Evolutionary conservation across 73 alveolate genomes (phyloP), one percentile per base, ranked within the genome.

Genomic region (Durusdinium trenchii): DNA sequence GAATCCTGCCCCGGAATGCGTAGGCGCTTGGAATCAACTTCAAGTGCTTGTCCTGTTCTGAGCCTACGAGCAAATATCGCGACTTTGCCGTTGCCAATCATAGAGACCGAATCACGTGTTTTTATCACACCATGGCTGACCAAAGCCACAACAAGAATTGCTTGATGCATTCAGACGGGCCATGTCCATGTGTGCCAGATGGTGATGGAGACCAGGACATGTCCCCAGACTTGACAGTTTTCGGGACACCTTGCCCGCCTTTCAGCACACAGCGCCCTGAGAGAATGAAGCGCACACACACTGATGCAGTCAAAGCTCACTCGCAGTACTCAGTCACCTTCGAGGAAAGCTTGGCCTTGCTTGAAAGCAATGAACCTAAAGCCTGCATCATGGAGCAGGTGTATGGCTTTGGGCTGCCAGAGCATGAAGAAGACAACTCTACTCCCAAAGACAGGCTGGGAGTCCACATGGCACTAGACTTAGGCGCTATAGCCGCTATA

Each of bases 331-430:
- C 38, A 38, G 83, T 71, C 46, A 71, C 83, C 35, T 71, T 71
- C 6, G 51, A 32, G 38, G 83, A 71, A 38, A 38, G 47, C 48
- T 43, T 71, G 14, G 83, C 38, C 12, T 43, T 71, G 38, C 45
- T 71, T 1, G 47, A 71, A 3, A 18, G 46, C 12, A n/a, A 28
- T 2, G 47, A 71, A 43, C 83, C 83, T 1, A 71, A 71, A 38
- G 83, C 83, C 20, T 36, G 46, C 12, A 71, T 71, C 83, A 30
- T 71, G 83, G 83, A 71, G 83, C 83, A 71, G 45, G 83, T 71
- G 1, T 32, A 26, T 30, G 83, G 83, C 1, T 71, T 71, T 6
- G 83, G 83, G 2, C 6, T 67, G 81, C 20, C 83, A 10, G 83
- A 26, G 43, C 47, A 71, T 32, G 47, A 32, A 36, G 35, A 18